Base-by-base conservation (phyloP, 345 rosid species). In the Sisymbrium irio region DNA sequence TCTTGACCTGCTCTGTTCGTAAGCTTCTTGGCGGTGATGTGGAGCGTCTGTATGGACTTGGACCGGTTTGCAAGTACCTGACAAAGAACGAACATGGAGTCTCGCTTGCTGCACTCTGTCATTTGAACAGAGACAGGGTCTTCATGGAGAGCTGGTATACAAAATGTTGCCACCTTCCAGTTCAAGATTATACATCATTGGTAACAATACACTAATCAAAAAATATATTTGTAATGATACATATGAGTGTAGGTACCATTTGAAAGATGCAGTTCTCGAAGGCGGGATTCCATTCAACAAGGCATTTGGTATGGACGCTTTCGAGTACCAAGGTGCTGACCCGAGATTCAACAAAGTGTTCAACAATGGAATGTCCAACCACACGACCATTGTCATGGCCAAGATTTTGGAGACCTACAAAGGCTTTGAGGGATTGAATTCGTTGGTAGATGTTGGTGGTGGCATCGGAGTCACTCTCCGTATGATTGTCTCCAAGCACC, bases 71-170 rank as follows among this genome's bases (percentile, higher is more conserved):
- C 79, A 87, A 90, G 76, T 90, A 67, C 83, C 59, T 93, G 74
- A 78, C 77, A 20, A 86, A 83, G 82, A 87, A 88, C 61, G 89
- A 88, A 69, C 88, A 88, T 42, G 97, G 92, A 13, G 96, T 84
- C 28, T 78, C 97, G 7, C 55, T 90, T 13, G 78, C 91, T n/a
- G 62, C 94, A 37, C 86, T 87, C 4, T 77, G 77, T 40, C 85
- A 85, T 74, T 82, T 93, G 93, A 88, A 87, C 67, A 93, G 84
- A 75, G 97, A 88, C 71, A 85, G 82, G 71, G 85, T 93, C 54
- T 85, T 87, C 73, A 88, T 90, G 92, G 98, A 93, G 74, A 90
- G 97, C 82, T 93, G 93, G 98, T 92, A 50, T 11, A 20, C n/a
- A 81, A 47, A 11, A 3, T 54, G 18, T 12, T 50, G 22, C 27